Base-by-base conservation (phyloP, 1,284 basidiomycete species). In the Sporisorium sorghi region DNA sequence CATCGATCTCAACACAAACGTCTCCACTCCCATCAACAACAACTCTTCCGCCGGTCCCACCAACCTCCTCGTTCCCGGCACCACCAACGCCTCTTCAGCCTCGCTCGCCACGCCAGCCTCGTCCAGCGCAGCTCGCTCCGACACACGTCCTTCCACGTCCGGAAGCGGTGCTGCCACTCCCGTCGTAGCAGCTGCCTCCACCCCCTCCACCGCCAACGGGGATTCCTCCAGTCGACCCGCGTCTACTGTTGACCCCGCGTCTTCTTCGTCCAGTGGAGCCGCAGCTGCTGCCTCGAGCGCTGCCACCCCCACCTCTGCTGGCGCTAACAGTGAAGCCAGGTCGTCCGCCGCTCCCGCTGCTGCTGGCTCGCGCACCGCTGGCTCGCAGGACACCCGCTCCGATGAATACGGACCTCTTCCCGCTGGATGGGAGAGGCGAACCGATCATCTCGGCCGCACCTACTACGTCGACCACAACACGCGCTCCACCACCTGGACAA, bases 401-500 rank as follows among this genome's bases (percentile, higher is more conserved):
- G 80, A 82, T 50, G 80, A 82, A 51, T 70, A 73, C 30, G 80
- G 80, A 3, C 72, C 79, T 0, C 87, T 99, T 30, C 96, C 96
- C 0, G 82, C 86, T 30, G 94, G 94, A 12, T 99, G 95, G 94
- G 97, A 99, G 85, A 90, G 95, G 60, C 90, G 97, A 47, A 89
- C 91, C 51, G 97, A 98, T 85, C 90, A 90, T 54, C 89, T 94
- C 56, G 92, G 91, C 2, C 88, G 97, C 51, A 90, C 91, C 19
- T 99, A 98, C 86, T 97, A 86, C 52, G 86, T 87, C 70, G 86
- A 86, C 66, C 95, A 99, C 86, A 94, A 92, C 85, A 91, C 91
- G 5, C 90, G 95, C 58, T 90, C 91, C 35, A 98, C 96, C n/a
- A 94, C 94, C 8, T 99, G 96, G 96, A 91, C 77, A 87, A 88